Base-by-base conservation (phyloP, 106 monocot species). In the Triglochin maritima region DNA sequence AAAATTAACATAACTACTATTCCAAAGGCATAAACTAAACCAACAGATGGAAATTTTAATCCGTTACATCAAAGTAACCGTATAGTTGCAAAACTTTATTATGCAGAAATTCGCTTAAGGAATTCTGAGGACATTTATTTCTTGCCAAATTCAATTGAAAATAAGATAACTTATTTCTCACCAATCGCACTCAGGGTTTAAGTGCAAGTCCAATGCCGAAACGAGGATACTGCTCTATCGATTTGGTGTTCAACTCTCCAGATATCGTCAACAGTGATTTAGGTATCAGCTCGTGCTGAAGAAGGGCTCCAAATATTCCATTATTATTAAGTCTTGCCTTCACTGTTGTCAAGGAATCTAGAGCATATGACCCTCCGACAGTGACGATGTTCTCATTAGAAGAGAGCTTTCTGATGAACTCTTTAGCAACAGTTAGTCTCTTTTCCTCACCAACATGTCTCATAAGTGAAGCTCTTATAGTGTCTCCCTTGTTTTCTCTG, bases 401-500 rank as follows among this genome's bases (percentile, higher is more conserved):
- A 0, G 96, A 96, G 57, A 96, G 84, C 48, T 70, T 87, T 59
- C 91, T 58, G 42, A 76, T 86, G 67, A 96, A 78, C 66, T 96
- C 96, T 12, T 69, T 83, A 6, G 88, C 96, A 3, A 66, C 64
- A 7, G 85, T 75, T 49, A 67, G 75, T 62, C 59, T 88, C 69
- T 85, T 81, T 75, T 78, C 80, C 78, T 81, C 87, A 49, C 86
- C 88, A n/a, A 96, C 9, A 49, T 96, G 72, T 46, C 83, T 73
- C 5, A 96, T 62, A 49, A 86, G 86, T 3, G 96, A 87, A 13
- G 78, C 91, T 71, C 72, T 83, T 41, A 96, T 73, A 0, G 80
- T 66, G 80, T 96, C 96, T 46, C 90, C 90, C 63, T 91, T 91
- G 72, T 91, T 91, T 13, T 77, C 87, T 71, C 96, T 96, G 29